Evolutionary conservation across 169 alveolate species (phyloP).

Genomic region (Blepharisma undulans): DNA sequence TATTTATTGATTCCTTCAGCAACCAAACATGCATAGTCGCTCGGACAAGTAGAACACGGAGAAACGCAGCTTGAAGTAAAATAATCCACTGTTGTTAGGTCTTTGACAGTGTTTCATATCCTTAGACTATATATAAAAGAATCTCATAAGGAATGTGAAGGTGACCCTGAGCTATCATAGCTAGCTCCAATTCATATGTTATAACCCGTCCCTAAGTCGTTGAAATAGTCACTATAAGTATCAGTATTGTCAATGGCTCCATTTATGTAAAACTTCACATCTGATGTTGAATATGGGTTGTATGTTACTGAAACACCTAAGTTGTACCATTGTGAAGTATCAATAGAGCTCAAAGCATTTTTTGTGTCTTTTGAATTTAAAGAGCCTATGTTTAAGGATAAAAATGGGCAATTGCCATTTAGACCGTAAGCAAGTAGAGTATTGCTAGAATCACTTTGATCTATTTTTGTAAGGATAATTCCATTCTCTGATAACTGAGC

Average conservation of each 20-base stretch:
- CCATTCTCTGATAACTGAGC: not conserved
- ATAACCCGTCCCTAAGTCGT: not conserved
- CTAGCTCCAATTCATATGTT: constrained; percentile 11
- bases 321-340: not conserved
- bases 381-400: not conserved
- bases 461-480: too few species aligned
- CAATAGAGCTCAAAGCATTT: not conserved
- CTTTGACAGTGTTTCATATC: not conserved
- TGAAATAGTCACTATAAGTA: not conserved
- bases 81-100: not conserved
- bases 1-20: not conserved
- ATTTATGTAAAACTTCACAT: not conserved
- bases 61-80: not conserved
- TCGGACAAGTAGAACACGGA: not conserved
- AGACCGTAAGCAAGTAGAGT: not conserved
- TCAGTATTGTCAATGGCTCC: not conserved
- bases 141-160: too few species aligned
- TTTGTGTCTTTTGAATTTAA: too few species aligned
- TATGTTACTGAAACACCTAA: not conserved
- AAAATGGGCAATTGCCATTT: not conserved
- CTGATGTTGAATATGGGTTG: not conserved
- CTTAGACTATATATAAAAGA: not conserved
- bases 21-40: not conserved
- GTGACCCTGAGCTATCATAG: not conserved
- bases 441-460: too few species aligned